phyloP scores from a whole-genome alignment of 2,329 filamentous ascomycete species.

The Stachybotrys echinatus region DNA sequence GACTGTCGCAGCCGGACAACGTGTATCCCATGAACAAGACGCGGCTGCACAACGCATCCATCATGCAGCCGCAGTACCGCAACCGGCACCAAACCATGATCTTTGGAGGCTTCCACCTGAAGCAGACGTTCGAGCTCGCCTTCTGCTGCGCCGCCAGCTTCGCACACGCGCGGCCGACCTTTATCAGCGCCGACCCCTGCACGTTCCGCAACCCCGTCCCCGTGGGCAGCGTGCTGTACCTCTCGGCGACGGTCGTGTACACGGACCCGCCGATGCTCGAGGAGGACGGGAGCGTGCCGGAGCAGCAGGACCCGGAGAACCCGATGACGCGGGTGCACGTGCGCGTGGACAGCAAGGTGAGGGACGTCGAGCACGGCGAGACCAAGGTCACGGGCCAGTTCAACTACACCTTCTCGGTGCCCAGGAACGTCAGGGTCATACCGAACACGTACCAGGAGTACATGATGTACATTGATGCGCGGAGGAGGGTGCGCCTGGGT shows the following conservation, averaged over 20 bases:
- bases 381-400: slow-evolving; percentile 22
- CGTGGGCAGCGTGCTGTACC: slow-evolving; percentile 20
- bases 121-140: slow-evolving; percentile 23
- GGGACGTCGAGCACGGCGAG: slow-evolving; percentile 22
- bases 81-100: slow-evolving; percentile 24
- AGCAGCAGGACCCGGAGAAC: slow-evolving; percentile 11
- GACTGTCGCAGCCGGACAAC: slow-evolving; percentile 17
- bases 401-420: slow-evolving; percentile 23
- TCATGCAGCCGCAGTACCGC: slow-evolving; percentile 23
- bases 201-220: slow-evolving; percentile 23
- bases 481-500: slow-evolving; percentile 16
- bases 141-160: slow-evolving; percentile 24
- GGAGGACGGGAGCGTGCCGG: slow-evolving; percentile 18
- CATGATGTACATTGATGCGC: slow-evolving; percentile 23
- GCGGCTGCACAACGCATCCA: slow-evolving; percentile 17
- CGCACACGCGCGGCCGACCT: slow-evolving; percentile 22
- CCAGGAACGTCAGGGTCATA: slow-evolving; percentile 19
- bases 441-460: slow-evolving; percentile 23
- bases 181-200: slow-evolving; percentile 22
- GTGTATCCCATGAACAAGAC: slow-evolving; percentile 21
- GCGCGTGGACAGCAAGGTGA: slow-evolving; percentile 22
- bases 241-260: slow-evolving; percentile 21
- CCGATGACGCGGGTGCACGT: slow-evolving; percentile 21
- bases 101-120: slow-evolving; percentile 23
- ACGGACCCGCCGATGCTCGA: slow-evolving; percentile 21